Base-by-base conservation (phyloP, 2,329 filamentous ascomycete genomes). In the Keithomyces neogunnii region DNA sequence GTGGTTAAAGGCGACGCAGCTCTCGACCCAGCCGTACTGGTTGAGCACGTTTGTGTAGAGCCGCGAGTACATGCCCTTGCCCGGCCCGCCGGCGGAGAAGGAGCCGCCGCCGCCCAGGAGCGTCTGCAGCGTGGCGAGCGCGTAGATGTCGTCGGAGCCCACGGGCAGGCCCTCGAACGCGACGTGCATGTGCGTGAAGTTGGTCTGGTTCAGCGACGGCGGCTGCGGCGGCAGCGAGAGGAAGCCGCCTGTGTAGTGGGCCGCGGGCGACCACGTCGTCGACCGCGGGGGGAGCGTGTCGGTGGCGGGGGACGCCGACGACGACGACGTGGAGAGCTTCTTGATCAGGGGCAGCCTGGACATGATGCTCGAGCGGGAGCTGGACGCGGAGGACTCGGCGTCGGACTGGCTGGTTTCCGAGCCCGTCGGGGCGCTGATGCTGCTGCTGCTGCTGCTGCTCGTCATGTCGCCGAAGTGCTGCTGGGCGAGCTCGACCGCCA, bases 41-140 rank as follows among this genome's bases (percentile, higher is more conserved):
- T 99, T 99, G 48, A 99, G 81, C 0, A 97, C 92, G 66, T 96
- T 96, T 56, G 91, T 97, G 76, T 96, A 99, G 7, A 99, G 81
- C 10, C 93, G 86, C 38, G 89, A 95, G 76, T 97, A 97, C 93
- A 99, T 99, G 67, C 93, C 93, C 75, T 99, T 99, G 49, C 93
- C 93, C 4, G 93, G 93, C 0, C 93, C 93, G 61, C 93, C 93
- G 50, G 93, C 93, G 13, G 89, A 95, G 74, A 99, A 99, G 51
- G 91, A 96, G 29, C 93, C 93, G 47, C 93, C 93, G 46, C 93
- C 93, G 52, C 93, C 93, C 35, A 99, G 88, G 8, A 99, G 85
- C 1, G 90, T 97, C 70, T 97, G 95, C 1, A 99, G 78, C 1
- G 92, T 96, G 5, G 93, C 93, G 44, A 97, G 84, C 19, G 93